Base-by-base conservation (phyloP, 306 rosid genomes). In the Gynostemma pentaphyllum region DNA sequence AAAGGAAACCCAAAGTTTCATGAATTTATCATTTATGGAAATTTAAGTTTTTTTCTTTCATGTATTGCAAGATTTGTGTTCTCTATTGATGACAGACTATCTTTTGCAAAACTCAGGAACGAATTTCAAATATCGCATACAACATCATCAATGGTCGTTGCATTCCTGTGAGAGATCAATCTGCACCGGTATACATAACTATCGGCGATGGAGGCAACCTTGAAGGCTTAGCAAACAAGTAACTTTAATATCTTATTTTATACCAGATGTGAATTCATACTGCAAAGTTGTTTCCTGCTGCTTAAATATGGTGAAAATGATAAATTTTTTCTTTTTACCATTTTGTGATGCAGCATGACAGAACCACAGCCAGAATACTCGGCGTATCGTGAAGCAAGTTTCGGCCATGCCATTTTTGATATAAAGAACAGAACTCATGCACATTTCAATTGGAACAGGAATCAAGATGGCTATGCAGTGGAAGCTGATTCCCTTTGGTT, bases 191-290 rank as follows among this genome's bases (percentile, higher is more conserved):
- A 7, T 91, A 91, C 75, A 79, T 91, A 64, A 91, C 86, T 59
- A 81, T 88, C 30, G 98, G 98, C 11, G 98, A 91, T 67, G 96
- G 97, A 68, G 96, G 97, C 27, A 91, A 91, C 70, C 40, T 75
- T 55, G 96, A 91, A 83, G 97, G 92, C 80, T 82, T 87, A 61
- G 91, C 89, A 48, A 80, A 67, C 78, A 87, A 81, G 96, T 91
- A 82, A 75, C 86, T 49, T 72, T 69, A 14, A 7, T 52, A 14
- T 59, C 62, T 30, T n/a, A 40, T 63, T 62, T 39, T 24, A 27
- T 62, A 23, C 27, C 51, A 37, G 30, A 26, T 8, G 27, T 42
- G n/a, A 24, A n/a, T 24, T 32, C 16, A 14, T 21, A 12, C 16
- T 59, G 27, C 29, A 19, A n/a, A 36, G 10, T 11, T 51, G 18